Conservation (phyloP, 1,284 basidiomycete genomes). For the Stereum hirsutum region DNA sequence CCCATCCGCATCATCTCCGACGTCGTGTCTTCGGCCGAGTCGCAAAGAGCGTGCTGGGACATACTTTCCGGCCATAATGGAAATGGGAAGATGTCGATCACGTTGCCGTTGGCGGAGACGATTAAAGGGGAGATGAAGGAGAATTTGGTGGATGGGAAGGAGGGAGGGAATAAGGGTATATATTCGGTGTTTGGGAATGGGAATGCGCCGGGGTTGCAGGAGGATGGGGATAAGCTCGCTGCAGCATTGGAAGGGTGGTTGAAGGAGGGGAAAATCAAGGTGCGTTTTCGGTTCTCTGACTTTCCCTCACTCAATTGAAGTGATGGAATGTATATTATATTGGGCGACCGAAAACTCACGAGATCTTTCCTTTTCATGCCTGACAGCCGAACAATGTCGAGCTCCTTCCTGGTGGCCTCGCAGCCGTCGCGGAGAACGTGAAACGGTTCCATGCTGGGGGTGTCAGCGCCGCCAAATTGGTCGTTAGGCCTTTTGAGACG, state of each 20-base stretch:
- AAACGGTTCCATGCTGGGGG: constrained; percentile 27
- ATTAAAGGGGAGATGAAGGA: constrained; percentile 5
- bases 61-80: constrained; percentile 12
- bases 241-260: constrained; percentile 5
- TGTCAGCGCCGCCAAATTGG: constrained; percentile 41
- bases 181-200: constrained; percentile 12
- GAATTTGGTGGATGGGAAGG: constrained; percentile 8
- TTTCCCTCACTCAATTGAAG: no score
- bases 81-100: constrained; percentile 13
- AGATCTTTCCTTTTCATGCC: no score
- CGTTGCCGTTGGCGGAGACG: constrained; percentile 5
- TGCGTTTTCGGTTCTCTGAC: no score
- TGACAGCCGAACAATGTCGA: constrained; percentile 25
- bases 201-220: constrained; percentile 29
- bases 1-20: constrained; percentile 18
- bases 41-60: constrained; percentile 14
- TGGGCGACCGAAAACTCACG: no score
- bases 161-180: constrained; percentile 3
- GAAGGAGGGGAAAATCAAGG: constrained; percentile 9
- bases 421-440: constrained; percentile 33
- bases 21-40: constrained; percentile 15
- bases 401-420: constrained; percentile 35
- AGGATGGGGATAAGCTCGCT: constrained; percentile 19
- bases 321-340: no score
- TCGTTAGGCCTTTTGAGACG: no score